Evolutionary conservation across 371 early-diverging fungal genomes (phyloP).

Genomic region (Circinella minor): DNA sequence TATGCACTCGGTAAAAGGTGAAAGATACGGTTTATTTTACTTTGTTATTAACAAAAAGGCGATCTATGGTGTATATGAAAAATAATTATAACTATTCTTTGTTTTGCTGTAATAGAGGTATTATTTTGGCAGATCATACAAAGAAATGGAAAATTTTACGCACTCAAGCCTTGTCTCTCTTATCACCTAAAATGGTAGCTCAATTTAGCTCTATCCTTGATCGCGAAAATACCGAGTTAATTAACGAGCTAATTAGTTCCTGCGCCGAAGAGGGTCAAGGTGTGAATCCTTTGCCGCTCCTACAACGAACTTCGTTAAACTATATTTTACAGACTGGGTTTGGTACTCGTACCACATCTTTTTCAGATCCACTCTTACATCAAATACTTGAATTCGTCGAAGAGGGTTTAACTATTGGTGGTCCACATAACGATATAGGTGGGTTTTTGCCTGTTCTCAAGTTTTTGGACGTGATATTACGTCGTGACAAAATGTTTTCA

Average conservation of each 20-base stretch:
- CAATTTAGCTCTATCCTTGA: conserved; percentile 5
- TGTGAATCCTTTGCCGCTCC: neutral
- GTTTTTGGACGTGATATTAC: conserved; percentile 1
- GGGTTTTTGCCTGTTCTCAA: conserved; percentile 1
- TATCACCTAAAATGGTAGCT: conserved; percentile 11
- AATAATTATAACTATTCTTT: too few relatives aligned
- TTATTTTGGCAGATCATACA: conserved; percentile 9
- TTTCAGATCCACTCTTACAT: neutral
- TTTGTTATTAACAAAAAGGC: too few relatives aligned
- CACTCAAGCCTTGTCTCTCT: conserved; percentile 13
- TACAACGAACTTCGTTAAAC: conserved; percentile 9
- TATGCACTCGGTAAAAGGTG: conserved; percentile 26
- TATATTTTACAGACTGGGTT: conserved; percentile 11
- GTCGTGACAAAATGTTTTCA: conserved; percentile 7
- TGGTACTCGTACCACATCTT: neutral
- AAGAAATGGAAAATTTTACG: conserved; percentile 19
- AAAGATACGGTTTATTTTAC: neutral
- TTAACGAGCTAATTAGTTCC: neutral
- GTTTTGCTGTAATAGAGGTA: conserved; percentile 7
- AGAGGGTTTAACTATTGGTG: conserved; percentile 7
- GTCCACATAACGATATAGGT: conserved; percentile 2
- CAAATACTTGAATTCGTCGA: conserved; percentile 3
- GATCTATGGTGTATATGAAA: too few relatives aligned
- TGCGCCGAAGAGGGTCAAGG: neutral
- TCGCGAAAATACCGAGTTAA: conserved; percentile 3